These are phyloP conservation scores for Scutellaria galericulata DNA, from an alignment of 257 asterid genomes.

Conservation along the genomic window DNA sequence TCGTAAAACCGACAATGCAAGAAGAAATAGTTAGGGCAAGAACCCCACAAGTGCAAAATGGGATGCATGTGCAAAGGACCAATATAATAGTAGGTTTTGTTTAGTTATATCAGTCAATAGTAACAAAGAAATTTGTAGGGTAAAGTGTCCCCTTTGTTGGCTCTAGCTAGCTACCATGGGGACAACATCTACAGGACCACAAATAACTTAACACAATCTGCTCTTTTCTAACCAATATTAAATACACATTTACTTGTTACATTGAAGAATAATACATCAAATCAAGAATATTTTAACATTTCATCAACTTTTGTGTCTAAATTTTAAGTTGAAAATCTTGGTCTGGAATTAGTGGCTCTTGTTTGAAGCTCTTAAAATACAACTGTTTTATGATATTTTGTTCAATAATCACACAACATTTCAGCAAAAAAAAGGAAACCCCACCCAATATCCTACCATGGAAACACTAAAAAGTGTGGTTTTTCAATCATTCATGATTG, in stretches of 20 bases:
- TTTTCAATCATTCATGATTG: too few species aligned
- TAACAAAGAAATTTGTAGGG: conserved; percentile 39
- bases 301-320: neutral
- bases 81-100: conserved; percentile 32
- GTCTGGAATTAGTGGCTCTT: conserved; percentile 5
- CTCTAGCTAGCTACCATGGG: conserved; percentile 33
- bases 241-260: conserved; percentile 20
- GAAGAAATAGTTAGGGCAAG: neutral
- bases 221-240: conserved; percentile 25
- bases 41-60: conserved; percentile 40
- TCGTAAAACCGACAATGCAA: neutral
- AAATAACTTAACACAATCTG: conserved; percentile 10
- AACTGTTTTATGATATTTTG: conserved; percentile 4
- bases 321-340: neutral
- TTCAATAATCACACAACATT: conserved; percentile 21
- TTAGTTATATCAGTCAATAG: conserved; percentile 38
- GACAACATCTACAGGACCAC: conserved; percentile 41
- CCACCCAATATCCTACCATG: conserved; percentile 4
- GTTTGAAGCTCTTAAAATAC: neutral
- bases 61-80: conserved; percentile 51
- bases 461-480: neutral
- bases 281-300: neutral
- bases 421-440: conserved; percentile 11
- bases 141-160: conserved; percentile 45
- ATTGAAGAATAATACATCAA: too few species aligned